Conservation (phyloP, 306 rosid species). For the Prunus dulcis region DNA sequence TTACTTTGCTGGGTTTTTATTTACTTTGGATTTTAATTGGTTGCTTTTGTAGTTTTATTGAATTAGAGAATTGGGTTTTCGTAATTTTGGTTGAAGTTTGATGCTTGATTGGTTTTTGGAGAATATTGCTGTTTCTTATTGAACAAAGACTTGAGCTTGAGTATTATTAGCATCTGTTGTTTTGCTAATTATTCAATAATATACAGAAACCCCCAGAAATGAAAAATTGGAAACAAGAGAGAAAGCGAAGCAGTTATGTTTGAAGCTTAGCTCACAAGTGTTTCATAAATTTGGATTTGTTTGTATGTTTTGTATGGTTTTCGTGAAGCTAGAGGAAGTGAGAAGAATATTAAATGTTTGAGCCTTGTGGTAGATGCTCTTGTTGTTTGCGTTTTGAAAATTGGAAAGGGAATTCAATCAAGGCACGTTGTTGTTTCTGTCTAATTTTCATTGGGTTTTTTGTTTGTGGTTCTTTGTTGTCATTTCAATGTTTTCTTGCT, state of each 20-base stretch:
- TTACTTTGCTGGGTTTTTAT: conserved; percentile 7
- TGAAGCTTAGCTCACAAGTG: neutral
- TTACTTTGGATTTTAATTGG: conserved; percentile 12
- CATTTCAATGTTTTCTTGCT: conserved; percentile 6
- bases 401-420: neutral
- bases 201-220: too few relatives aligned
- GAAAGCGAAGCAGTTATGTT: neutral
- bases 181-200: neutral
- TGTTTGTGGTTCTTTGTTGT: conserved; percentile 5
- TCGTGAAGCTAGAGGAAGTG: conserved; percentile 4
- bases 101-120: neutral
- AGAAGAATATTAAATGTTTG: conserved; percentile 1
- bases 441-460: neutral
- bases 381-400: neutral
- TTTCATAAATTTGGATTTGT: neutral
- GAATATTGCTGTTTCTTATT: neutral
- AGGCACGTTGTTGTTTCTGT: neutral
- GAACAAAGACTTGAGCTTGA: neutral
- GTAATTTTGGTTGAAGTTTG: neutral
- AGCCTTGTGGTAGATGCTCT: neutral
- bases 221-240: neutral
- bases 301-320: neutral
- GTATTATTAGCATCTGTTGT: neutral
- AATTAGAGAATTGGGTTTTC: neutral
- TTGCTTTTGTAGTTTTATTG: neutral